Base-by-base conservation (phyloP, 2,329 filamentous ascomycete species). In the Orbilia quercus region DNA sequence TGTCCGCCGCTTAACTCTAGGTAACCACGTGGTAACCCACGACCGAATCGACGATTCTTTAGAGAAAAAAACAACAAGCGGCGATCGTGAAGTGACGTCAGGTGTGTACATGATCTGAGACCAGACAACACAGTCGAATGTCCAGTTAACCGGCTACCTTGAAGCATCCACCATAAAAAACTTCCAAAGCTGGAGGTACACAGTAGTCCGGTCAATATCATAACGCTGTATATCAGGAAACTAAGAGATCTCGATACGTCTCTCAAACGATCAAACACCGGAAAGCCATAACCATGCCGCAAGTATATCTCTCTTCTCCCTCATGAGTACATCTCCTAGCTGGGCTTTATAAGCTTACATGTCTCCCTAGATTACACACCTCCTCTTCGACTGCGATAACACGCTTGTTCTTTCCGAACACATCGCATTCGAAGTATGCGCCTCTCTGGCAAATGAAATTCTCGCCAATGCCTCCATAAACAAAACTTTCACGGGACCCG, bases 401-500 rank as follows among this genome's bases (percentile, higher is more conserved):
- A 96, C 92, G 76, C 91, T 96, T 80, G 92, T 95, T 80, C 88
- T 95, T 78, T 96, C 91, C 62, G 93, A 96, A 84, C 89, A 91
- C 79, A 86, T 96, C 78, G 92, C 92, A 80, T 96, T 96, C 81
- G 91, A 94, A 83, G 92, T 91, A 77, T 96, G 91, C 82, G 91
- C 92, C 79, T 90, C 91, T 73, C 88, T 96, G 76, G 90, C 92
- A 84, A 96, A 96, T 83, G 85, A 92, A 81, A 91, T 96, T 80
- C 88, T 94, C 80, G 85, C 89, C 79, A 23, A 16, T 14, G 20
- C 55, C 12, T 83, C 84, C 78, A 84, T 91, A 78, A 79, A 84
- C 23, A 84, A 87, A 77, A 87, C 86, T 80, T 96, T 96, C 84
- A 92, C 90, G 2, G 90, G 90, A 79, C 86, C 89, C 51, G 85